Conservation (phyloP, 2,329 filamentous ascomycete species). For the Massarina eburnea region DNA sequence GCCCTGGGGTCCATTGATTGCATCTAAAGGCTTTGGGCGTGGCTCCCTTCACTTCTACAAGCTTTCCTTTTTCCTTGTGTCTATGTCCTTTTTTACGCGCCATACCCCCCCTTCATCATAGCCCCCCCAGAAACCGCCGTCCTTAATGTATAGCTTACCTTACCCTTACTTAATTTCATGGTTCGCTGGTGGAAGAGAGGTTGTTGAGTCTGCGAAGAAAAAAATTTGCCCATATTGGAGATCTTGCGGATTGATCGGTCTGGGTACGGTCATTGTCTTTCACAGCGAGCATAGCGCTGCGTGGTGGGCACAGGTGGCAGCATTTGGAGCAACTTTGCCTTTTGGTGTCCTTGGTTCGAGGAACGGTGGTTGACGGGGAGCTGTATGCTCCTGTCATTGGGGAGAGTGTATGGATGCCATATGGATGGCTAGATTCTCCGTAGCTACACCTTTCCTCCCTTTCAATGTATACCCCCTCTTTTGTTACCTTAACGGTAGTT, state of each 20-base stretch:
- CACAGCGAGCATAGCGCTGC: neutral
- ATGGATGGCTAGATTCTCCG: neutral
- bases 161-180: neutral
- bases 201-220: neutral
- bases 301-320: neutral
- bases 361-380: neutral
- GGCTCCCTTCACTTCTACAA: neutral
- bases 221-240: neutral
- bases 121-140: neutral
- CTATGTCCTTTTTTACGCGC: neutral
- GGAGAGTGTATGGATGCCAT: neutral
- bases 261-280: neutral
- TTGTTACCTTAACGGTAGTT: no score
- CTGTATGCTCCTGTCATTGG: neutral
- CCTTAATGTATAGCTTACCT: neutral
- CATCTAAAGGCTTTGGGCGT: constrained; percentile 6
- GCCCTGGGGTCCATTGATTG: constrained; percentile 4
- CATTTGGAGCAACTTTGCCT: neutral
- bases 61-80: constrained; percentile 3
- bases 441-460: neutral
- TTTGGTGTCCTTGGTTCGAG: neutral
- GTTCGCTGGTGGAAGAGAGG: neutral
- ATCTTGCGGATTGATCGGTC: neutral
- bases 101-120: neutral
- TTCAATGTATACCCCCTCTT: neutral